Conservation (phyloP, 208 protist genomes). For the Leishmania turanica region DNA sequence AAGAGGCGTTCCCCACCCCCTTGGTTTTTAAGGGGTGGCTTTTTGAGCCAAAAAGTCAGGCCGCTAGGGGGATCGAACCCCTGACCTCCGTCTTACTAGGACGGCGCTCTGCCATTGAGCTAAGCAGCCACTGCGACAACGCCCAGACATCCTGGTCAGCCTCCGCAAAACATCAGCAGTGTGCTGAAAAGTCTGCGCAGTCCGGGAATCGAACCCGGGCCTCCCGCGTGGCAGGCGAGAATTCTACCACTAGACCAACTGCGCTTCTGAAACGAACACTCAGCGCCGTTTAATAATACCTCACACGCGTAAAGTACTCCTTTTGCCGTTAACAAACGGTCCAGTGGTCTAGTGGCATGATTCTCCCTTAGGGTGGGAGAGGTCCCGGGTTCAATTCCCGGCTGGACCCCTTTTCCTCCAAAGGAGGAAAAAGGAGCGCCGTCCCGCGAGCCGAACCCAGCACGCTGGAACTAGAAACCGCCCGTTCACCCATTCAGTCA, state of each 20-base stretch:
- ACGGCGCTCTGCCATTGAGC: conserved; percentile 93
- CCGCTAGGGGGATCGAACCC: conserved; percentile 93
- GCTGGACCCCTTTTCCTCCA: conserved; percentile 68
- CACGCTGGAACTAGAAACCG: background rate
- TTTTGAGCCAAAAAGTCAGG: background rate
- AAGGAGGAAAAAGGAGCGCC: background rate
- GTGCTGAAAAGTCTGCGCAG: conserved; percentile 55
- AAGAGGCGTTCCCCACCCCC: no score
- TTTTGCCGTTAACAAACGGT: conserved; percentile 15
- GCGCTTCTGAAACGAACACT: conserved; percentile 13
- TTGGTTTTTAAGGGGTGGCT: no score
- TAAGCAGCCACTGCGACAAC: conserved; percentile 57
- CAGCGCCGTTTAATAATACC: no score
- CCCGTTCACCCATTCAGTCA: background rate
- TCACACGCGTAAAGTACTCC: no score
- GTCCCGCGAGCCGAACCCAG: background rate
- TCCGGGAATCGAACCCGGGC: conserved; percentile 89
- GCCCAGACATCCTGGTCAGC: no score
- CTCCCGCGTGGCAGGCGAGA: conserved; percentile 87
- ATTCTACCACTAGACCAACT: conserved; percentile 92
- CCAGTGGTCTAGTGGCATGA: conserved; percentile 94
- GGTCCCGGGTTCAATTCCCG: conserved; percentile 89
- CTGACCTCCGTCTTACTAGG: conserved; percentile 93
- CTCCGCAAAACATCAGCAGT: no score
- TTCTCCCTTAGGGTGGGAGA: conserved; percentile 94